These are phyloP conservation scores for Lipomyces yarrowii DNA, from an alignment of 1,139 yeast species.

Conservation along the genomic window DNA sequence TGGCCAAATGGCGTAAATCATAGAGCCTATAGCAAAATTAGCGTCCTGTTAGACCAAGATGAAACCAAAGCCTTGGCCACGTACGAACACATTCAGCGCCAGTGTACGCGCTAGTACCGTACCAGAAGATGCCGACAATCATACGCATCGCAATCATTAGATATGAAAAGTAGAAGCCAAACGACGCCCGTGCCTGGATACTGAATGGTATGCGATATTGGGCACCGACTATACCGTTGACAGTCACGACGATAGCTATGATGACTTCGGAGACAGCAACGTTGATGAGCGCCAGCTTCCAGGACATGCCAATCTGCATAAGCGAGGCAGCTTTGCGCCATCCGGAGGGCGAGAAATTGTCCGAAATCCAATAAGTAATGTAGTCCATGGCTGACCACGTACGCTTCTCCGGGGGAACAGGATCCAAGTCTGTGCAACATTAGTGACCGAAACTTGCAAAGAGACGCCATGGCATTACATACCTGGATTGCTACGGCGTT, in stretches of 20 bases:
- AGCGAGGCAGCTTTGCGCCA: constrained; percentile 39
- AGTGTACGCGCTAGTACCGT: constrained; percentile 77
- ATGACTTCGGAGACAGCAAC: constrained; percentile 56
- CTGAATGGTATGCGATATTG: constrained; percentile 79
- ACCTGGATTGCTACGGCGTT: neutral
- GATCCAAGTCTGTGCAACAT: constrained; percentile 21
- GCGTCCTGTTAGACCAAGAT: constrained; percentile 37
- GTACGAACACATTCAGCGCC: constrained; percentile 77
- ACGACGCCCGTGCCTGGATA: constrained; percentile 68
- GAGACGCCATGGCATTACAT: neutral
- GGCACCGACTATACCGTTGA: constrained; percentile 71
- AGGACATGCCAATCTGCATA: constrained; percentile 37
- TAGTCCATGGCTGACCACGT: constrained; percentile 22
- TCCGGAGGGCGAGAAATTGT: constrained; percentile 31
- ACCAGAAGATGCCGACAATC: constrained; percentile 84
- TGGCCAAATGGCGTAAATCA: constrained; percentile 51
- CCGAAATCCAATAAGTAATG: constrained; percentile 27
- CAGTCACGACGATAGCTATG: constrained; percentile 62
- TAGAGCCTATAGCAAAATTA: constrained; percentile 37
- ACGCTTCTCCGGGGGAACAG: constrained; percentile 23
- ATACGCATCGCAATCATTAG: constrained; percentile 84
- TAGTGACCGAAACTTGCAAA: neutral
- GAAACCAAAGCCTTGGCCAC: constrained; percentile 37
- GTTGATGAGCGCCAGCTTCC: constrained; percentile 37
- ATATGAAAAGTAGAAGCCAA: constrained; percentile 75